phyloP scores from a whole-genome alignment of 2,329 filamentous ascomycete genomes.

The Epicoccum sorghinum region DNA sequence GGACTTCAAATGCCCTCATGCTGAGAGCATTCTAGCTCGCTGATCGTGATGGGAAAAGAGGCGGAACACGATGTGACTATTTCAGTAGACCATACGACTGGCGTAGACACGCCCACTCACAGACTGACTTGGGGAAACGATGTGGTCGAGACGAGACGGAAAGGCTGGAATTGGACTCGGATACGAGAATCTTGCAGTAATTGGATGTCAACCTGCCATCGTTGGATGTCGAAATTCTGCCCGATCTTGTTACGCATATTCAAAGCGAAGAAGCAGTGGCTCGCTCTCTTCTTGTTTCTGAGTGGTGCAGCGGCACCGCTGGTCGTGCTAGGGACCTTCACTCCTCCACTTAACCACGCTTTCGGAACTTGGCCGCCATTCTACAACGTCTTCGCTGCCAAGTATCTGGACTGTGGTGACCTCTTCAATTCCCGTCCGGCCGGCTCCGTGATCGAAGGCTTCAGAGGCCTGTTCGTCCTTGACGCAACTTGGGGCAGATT shows the following conservation, averaged over 20 bases:
- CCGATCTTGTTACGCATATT: background rate
- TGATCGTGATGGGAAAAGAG: constrained; percentile 3
- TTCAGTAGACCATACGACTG: background rate
- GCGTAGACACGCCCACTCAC: background rate
- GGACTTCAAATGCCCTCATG: background rate
- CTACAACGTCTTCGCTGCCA: constrained; percentile 20
- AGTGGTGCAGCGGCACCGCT: constrained; percentile 17
- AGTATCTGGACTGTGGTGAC: constrained; percentile 21
- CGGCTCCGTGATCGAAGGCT: constrained; percentile 26
- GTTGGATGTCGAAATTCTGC: background rate
- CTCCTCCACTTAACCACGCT: background rate
- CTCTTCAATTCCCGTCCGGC: constrained; percentile 9
- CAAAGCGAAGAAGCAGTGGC: constrained; percentile 18
- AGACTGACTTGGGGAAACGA: constrained; percentile 13
- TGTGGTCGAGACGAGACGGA: background rate
- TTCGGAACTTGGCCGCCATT: constrained; percentile 12
- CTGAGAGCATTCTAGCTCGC: background rate
- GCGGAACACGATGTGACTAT: background rate
- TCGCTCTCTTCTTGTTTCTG: constrained; percentile 18
- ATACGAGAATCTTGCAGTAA: constrained; percentile 6
- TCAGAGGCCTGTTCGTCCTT: constrained; percentile 38
- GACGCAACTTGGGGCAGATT: constrained; percentile 33
- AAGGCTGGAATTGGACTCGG: constrained; percentile 4
- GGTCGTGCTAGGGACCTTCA: constrained; percentile 14
- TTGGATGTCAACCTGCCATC: background rate